Percentiles rank a stretch among this genome's conserved stretches.
Evolutionary conservation across 2,329 filamentous ascomycete genomes (phyloP).

Genomic region (Epichloe typhina): DNA sequence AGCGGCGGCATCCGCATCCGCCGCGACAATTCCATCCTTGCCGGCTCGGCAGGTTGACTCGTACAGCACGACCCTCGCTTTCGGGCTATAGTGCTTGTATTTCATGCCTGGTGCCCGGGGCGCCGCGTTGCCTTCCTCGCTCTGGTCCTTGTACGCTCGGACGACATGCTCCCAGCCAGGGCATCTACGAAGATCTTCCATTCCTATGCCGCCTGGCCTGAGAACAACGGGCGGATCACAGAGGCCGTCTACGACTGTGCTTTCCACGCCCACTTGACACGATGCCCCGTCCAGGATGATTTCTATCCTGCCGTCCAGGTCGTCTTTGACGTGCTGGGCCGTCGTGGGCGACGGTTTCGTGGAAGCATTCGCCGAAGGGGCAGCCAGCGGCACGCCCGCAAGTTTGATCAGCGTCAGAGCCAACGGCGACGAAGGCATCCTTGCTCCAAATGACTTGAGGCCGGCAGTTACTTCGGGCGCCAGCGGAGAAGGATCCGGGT

Average conservation of each 20-base stretch:
- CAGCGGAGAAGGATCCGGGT: slow-evolving; percentile 54
- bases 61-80: slow-evolving; percentile 73
- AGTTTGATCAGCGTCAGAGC: slow-evolving; percentile 77
- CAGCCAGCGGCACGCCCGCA: slow-evolving; percentile 67
- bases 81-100: slow-evolving; percentile 94
- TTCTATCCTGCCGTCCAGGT: slow-evolving; percentile 69
- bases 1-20: slow-evolving; percentile 18
- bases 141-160: slow-evolving; percentile 67
- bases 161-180: slow-evolving; percentile 69
- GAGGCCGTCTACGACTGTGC: slow-evolving; percentile 88
- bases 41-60: slow-evolving; percentile 37
- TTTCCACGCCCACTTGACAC: slow-evolving; percentile 85
- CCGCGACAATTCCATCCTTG: slow-evolving; percentile 20
- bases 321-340: slow-evolving; percentile 77
- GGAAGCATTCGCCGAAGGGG: slow-evolving; percentile 86
- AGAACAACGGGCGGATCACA: slow-evolving; percentile 69
- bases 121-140: slow-evolving; percentile 47
- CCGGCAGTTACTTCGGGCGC: slow-evolving; percentile 88
- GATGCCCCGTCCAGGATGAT: slow-evolving; percentile 80
- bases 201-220: slow-evolving; percentile 72
- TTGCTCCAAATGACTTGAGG: slow-evolving; percentile 71
- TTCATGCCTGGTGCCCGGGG: slow-evolving; percentile 96
- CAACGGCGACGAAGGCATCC: slow-evolving; percentile 78
- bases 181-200: slow-evolving; percentile 63
- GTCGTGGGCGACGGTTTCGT: slow-evolving; percentile 87